Base-by-base conservation (phyloP, 306 rosid species). In the Trifolium fragiferum region DNA sequence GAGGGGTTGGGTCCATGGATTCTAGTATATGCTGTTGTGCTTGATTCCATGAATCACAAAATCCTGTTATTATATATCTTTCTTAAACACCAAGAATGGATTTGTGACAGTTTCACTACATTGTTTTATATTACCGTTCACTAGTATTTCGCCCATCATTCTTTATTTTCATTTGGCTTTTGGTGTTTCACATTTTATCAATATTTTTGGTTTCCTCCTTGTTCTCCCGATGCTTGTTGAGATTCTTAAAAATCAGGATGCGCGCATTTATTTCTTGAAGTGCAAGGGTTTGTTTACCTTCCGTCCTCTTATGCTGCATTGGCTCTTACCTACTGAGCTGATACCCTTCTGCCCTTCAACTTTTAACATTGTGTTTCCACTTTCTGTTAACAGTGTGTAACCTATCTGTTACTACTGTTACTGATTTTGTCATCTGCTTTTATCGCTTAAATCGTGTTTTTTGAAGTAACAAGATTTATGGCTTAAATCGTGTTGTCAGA, bases 131-230 rank as follows among this genome's bases (percentile, higher is more conserved):
- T 74, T 8, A 47, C 78, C 50, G 15, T 60, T 47, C 19, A 44
- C 35, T 49, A n/a, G 54, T 12, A 27, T 64, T 64, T 63, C 54
- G 38, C 20, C 16, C n/a, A 16, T 37, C 46, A 35, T 54, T 25
- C 71, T 30, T 49, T 77, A 7, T 33, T 59, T 69, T 58, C 59
- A 46, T 69, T 69, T 59, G 55, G 35, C 19, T 77, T 76, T 68
- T 35, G 69, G 43, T 4, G 16, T 46, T 66, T 65, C 20, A 15
- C 41, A 35, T 64, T 64, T 65, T 50, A 13, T 61, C 18, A n/a
- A 46, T 15, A 60, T 59, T 13, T 15, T 30, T 38, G 54, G 25
- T 57, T 8, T 20, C 44, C 33, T 73, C 47, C 69, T 25, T 27
- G 54, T 25, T 25, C 16, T 58, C 18, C 14, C 7, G 1, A 6